Base-by-base conservation (phyloP, 768 basidiomycete genomes). In the Boletus edulis region DNA sequence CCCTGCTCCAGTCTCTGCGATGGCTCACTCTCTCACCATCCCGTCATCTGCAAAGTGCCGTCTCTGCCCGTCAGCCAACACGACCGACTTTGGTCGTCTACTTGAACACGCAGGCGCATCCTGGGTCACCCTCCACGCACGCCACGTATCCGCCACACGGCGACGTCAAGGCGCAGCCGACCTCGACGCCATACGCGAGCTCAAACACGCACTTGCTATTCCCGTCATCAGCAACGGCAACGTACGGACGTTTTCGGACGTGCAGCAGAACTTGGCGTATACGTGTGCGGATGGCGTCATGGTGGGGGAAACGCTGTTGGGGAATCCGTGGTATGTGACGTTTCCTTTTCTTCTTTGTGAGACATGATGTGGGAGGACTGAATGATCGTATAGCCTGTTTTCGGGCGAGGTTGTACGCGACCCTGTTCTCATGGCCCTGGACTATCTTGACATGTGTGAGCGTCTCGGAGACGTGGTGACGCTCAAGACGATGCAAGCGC, bases 151-250 rank as follows among this genome's bases (percentile, higher is more conserved):
- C 29, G 77, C 86, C 13, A 81, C 78, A 42, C 78, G 84, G n/a
- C 76, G 90, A 20, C 75, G 90, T 12, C 83, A 87, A 53, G 88
- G 89, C 12, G 74, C 85, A 20, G 88, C 87, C n/a, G 78, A 88
- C 63, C 78, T 90, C 14, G 70, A 71, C 47, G 75, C 83, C 56
- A 81, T 90, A 42, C 81, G 76, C 51, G 68, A 67, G 40, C 75
- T 91, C 31, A 85, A 83, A 62, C 73, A 78, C 0, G 63, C 67
- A 24, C 62, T 87, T 5, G 54, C 62, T 2, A 68, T 89, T 5
- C 86, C 85, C 10, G 80, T 90, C 48, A 71, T 91, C 46, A 89
- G 86, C 70, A 92, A 92, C 62, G 90, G 90, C 12, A 91, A 91
- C 63, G 89, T 91, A 17, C 79, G 82, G 32, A 71, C 67, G 17